These are phyloP conservation scores for Marasmius fiardii DNA, from an alignment of 1,284 basidiomycete genomes.

Conservation along the genomic window DNA sequence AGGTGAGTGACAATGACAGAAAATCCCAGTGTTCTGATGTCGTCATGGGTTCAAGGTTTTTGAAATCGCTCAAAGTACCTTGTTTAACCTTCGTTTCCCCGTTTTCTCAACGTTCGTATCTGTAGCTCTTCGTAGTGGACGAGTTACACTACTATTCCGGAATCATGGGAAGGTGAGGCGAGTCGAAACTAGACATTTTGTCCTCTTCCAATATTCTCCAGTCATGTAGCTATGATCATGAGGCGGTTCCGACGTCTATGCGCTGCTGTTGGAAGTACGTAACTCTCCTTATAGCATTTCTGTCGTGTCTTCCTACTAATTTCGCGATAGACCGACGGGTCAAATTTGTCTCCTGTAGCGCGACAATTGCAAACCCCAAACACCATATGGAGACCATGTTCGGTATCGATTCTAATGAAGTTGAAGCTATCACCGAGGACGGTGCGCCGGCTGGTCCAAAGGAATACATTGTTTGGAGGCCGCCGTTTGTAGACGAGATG, in stretches of 20 bases:
- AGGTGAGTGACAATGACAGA: constrained; percentile 37
- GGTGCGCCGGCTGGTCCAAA: constrained; percentile 83
- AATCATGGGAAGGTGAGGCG: constrained; percentile 61
- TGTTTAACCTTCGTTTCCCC: not conserved
- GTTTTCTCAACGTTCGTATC: not conserved
- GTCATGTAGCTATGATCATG: constrained; percentile 80
- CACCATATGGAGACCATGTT: constrained; percentile 77
- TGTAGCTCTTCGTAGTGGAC: constrained; percentile 74
- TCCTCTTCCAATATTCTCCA: constrained; percentile 22
- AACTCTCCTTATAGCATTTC: not conserved
- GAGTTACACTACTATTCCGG: constrained; percentile 82
- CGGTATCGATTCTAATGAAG: constrained; percentile 58
- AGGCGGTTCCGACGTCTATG: constrained; percentile 78
- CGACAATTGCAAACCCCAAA: constrained; percentile 81
- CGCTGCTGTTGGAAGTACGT: constrained; percentile 80
- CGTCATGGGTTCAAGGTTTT: constrained; percentile 43
- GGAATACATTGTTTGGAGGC: constrained; percentile 78
- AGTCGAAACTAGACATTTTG: too few species aligned
- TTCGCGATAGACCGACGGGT: constrained; percentile 47
- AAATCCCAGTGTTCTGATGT: not conserved
- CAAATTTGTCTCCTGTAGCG: constrained; percentile 85
- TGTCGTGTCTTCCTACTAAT: not conserved
- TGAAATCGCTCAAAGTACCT: constrained; percentile 63
- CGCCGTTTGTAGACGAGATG: constrained; percentile 58
- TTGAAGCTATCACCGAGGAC: constrained; percentile 75